Percentiles rank a stretch among this genome's conserved stretches.
phyloP scores from a whole-genome alignment of 1,284 basidiomycete species.

The Schizophyllum amplum region DNA sequence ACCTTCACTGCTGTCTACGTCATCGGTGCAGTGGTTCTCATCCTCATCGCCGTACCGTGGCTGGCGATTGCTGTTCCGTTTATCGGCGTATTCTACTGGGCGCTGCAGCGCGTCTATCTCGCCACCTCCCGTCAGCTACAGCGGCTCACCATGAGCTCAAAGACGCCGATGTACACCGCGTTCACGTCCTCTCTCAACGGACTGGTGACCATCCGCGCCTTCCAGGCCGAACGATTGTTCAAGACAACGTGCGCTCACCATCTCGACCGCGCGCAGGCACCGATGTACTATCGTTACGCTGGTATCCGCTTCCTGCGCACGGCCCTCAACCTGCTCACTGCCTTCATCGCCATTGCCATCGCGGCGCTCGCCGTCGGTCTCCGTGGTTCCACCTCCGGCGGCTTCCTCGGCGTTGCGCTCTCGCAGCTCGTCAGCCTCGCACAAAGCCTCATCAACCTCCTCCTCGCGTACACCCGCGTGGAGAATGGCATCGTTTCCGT shows the following conservation, averaged over 20 bases:
- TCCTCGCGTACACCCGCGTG: conserved; percentile 21
- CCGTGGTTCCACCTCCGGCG: conserved; percentile 15
- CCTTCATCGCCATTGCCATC: conserved; percentile 15
- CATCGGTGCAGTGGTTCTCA: conserved; percentile 14
- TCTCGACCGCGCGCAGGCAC: conserved; percentile 17
- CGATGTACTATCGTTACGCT: conserved; percentile 19
- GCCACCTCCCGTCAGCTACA: conserved; percentile 17
- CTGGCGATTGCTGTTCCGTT: conserved; percentile 13
- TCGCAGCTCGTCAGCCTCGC: conserved; percentile 10
- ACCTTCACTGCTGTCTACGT: conserved; percentile 14
- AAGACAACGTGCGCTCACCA: conserved; percentile 11
- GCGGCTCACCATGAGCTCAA: conserved; percentile 15
- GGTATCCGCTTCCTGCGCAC: conserved; percentile 19
- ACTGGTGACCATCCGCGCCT: conserved; percentile 18
- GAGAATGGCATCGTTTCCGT: conserved; percentile 25
- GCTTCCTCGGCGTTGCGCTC: conserved; percentile 22
- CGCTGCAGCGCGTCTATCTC: conserved; percentile 12
- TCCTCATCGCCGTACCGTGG: conserved; percentile 15
- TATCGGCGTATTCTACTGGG: conserved; percentile 9
- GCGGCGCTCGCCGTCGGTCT: conserved; percentile 17
- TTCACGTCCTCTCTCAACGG: conserved; percentile 19
- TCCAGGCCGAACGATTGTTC: conserved; percentile 14
- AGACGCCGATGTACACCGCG: conserved; percentile 18
- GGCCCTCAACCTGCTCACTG: conserved; percentile 14
- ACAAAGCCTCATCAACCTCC: conserved; percentile 8